Conservation (phyloP, 345 rosid species). For the Xanthoceras sorbifolium region DNA sequence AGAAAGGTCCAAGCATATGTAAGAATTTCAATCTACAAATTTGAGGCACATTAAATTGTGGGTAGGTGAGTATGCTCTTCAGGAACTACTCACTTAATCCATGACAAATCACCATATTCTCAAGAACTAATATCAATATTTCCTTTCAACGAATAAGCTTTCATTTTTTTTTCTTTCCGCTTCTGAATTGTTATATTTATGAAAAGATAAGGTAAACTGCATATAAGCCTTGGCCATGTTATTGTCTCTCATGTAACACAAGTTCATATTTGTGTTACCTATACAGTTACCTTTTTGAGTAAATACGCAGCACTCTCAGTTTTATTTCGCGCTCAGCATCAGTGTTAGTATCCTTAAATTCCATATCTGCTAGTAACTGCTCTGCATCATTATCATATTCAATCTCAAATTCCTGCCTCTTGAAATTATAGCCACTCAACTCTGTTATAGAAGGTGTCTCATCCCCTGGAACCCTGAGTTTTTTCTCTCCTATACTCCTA, state of each 20-base stretch:
- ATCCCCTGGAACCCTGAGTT: slow-evolving; percentile 66
- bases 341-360: slow-evolving; percentile 74
- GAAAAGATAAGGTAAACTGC: neutral
- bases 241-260: neutral
- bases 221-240: neutral
- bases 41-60: neutral
- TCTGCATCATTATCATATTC: slow-evolving; percentile 98
- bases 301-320: slow-evolving; percentile 76
- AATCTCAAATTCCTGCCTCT: slow-evolving; percentile 93
- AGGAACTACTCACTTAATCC: neutral
- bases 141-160: neutral
- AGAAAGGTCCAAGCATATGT: too few relatives aligned
- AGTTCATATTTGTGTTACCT: neutral
- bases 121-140: neutral
- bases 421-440: slow-evolving; percentile 82
- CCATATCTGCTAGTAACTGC: slow-evolving; percentile 93
- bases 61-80: too few relatives aligned
- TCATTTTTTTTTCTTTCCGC: neutral
- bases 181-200: neutral
- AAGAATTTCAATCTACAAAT: neutral
- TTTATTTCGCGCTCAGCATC: slow-evolving; percentile 78
- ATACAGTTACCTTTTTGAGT: slow-evolving; percentile 66
- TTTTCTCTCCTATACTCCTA: slow-evolving; percentile 90
- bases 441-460: slow-evolving; percentile 74
- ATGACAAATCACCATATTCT: neutral